These are phyloP conservation scores for Pseudophaeomoniella oleicola DNA, from an alignment of 2,329 filamentous ascomycete species.

Conservation along the genomic window DNA sequence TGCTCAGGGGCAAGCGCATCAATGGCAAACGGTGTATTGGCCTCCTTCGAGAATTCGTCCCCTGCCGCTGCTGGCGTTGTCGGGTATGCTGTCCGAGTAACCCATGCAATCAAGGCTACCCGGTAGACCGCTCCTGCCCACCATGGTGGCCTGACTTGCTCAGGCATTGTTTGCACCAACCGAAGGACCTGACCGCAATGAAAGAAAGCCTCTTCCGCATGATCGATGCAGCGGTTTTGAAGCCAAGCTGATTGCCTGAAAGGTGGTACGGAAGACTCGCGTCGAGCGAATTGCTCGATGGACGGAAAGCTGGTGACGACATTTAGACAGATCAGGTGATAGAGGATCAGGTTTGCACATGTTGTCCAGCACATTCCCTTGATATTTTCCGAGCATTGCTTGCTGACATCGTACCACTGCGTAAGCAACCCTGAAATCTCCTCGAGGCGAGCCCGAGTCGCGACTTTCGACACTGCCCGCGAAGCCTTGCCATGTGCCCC, in stretches of 20 bases:
- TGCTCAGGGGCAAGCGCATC: conserved; percentile 37
- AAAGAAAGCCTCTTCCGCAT: conserved; percentile 49
- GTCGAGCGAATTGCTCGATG: conserved; percentile 51
- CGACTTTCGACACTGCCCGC: conserved; percentile 41
- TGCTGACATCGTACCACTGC: conserved; percentile 53
- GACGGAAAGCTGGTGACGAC: conserved; percentile 52
- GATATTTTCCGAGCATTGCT: conserved; percentile 39
- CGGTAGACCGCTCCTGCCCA: conserved; percentile 59
- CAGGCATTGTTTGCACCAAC: conserved; percentile 45
- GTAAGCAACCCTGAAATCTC: conserved; percentile 51
- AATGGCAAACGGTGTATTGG: conserved; percentile 31
- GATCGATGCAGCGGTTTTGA: conserved; percentile 49
- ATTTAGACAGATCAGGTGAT: conserved; percentile 57
- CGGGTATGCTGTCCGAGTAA: conserved; percentile 41
- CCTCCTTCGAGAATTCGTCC: conserved; percentile 14
- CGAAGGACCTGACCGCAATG: conserved; percentile 55
- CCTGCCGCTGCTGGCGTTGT: conserved; percentile 24
- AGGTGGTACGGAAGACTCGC: conserved; percentile 41
- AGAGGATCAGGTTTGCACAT: conserved; percentile 52
- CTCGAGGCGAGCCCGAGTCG: conserved; percentile 45
- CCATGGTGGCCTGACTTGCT: conserved; percentile 50
- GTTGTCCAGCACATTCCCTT: conserved; percentile 41
- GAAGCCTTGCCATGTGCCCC: conserved; percentile 17
- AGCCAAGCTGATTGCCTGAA: conserved; percentile 37
- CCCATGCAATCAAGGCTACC: conserved; percentile 48